These are phyloP conservation scores for Kalaharituber pfeilii DNA, from an alignment of 2,329 filamentous ascomycete genomes.

Conservation along the genomic window DNA sequence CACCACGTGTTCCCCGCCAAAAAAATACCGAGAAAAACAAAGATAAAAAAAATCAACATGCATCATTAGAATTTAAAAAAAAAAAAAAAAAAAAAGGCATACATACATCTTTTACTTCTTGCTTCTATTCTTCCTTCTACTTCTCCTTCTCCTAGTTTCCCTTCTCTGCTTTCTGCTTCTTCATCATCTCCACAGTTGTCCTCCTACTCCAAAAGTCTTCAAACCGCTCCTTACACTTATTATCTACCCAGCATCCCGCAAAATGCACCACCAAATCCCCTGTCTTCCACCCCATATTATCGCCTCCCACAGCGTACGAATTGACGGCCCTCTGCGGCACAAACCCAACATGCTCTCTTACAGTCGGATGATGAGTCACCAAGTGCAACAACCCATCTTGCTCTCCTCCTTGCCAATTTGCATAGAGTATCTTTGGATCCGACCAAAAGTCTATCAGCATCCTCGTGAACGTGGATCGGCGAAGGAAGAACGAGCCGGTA, in stretches of 20 bases:
- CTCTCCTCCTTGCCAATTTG: slow-evolving; percentile 25
- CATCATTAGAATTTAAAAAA: background rate
- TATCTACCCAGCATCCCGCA: slow-evolving; percentile 28
- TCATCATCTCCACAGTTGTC: slow-evolving; percentile 3
- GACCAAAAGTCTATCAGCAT: slow-evolving; percentile 29
- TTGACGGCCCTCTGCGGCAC: slow-evolving; percentile 28
- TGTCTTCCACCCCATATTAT: slow-evolving; percentile 27
- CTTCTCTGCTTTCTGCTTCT: background rate
- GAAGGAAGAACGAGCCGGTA: slow-evolving; percentile 28
- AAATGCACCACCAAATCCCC: slow-evolving; percentile 29
- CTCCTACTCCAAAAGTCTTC: slow-evolving; percentile 25
- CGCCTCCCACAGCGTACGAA: slow-evolving; percentile 26
- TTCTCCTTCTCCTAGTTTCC: background rate
- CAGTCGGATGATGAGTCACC: slow-evolving; percentile 26
- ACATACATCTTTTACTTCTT: slow-evolving; percentile 5
- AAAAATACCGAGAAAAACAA: background rate
- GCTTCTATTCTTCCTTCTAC: background rate
- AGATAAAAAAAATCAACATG: background rate
- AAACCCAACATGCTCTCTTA: slow-evolving; percentile 27
- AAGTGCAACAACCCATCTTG: slow-evolving; percentile 25
- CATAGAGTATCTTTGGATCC: slow-evolving; percentile 26
- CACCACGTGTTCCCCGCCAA: no score
- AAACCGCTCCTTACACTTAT: slow-evolving; percentile 26
- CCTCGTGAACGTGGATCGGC: slow-evolving; percentile 27
- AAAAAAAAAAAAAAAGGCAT: slow-evolving; percentile 6